A percentile compares a stretch with the other conserved stretches of the same genome.
These are phyloP conservation scores for Eimeria tenella DNA, from an alignment of 169 alveolate genomes.

Conservation along the genomic window DNA sequence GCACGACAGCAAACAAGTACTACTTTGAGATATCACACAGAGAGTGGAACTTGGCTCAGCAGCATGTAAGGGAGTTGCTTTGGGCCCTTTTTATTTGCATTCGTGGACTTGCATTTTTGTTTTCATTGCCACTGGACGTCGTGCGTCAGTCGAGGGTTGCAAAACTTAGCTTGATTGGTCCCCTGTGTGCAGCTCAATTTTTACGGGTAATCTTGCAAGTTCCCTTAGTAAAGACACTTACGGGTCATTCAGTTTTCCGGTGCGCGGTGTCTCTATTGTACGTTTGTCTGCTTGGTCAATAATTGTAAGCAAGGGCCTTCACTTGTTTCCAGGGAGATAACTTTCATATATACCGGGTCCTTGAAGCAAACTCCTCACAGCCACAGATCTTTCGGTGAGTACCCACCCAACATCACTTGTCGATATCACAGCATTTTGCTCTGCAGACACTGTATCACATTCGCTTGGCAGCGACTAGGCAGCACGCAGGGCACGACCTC, in stretches of 20 bases:
- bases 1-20: constrained; percentile 28
- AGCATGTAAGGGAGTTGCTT: constrained; percentile 39
- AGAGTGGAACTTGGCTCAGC: constrained; percentile 80
- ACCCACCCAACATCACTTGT: too few species aligned
- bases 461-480: background rate
- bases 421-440: too few species aligned
- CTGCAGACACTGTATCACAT: too few species aligned
- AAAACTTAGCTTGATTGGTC: background rate
- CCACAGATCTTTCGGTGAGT: constrained; percentile 63
- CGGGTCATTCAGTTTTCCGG: too few species aligned
- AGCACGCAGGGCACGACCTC: background rate
- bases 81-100: too few species aligned
- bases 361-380: constrained; percentile 15
- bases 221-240: background rate
- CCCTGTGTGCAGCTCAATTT: background rate
- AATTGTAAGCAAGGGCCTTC: background rate
- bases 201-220: background rate
- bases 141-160: background rate
- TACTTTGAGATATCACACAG: constrained; percentile 77
- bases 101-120: too few species aligned
- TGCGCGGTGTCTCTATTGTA: background rate
- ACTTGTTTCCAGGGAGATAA: constrained; percentile 52
- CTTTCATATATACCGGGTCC: constrained; percentile 67
- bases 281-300: background rate
- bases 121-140: background rate